phyloP scores from a whole-genome alignment of 2,329 filamentous ascomycete species.

The Colletotrichum cereale region DNA sequence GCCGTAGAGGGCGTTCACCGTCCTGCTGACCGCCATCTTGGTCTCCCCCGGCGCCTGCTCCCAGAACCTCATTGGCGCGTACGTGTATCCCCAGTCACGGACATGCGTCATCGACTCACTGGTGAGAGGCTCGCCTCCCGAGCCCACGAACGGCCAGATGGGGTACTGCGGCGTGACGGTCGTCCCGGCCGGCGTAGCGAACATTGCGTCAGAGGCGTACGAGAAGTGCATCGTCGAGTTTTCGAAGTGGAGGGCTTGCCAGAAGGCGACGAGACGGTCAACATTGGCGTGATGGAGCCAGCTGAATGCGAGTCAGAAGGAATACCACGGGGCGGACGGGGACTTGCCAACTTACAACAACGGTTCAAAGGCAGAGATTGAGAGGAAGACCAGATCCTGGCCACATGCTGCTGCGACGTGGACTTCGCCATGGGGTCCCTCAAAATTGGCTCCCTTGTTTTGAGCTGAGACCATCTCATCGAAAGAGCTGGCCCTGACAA shows the following conservation, averaged over 20 bases:
- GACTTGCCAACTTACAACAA: constrained; percentile 55
- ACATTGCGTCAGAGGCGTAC: constrained; percentile 54
- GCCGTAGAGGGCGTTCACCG: constrained; percentile 67
- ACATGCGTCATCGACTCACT: constrained; percentile 51
- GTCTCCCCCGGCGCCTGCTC: constrained; percentile 69
- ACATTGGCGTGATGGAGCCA: constrained; percentile 70
- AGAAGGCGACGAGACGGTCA: constrained; percentile 73
- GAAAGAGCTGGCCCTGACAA: constrained; percentile 53
- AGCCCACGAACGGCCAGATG: constrained; percentile 63
- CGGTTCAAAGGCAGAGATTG: constrained; percentile 60
- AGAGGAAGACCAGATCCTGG: constrained; percentile 52
- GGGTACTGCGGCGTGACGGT: constrained; percentile 58
- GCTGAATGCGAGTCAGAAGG: constrained; percentile 45
- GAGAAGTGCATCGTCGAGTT: constrained; percentile 51
- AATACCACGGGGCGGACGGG: neutral
- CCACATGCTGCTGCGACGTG: constrained; percentile 55
- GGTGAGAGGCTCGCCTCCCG: constrained; percentile 57
- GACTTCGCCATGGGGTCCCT: constrained; percentile 58
- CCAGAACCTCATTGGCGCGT: constrained; percentile 58
- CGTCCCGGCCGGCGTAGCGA: constrained; percentile 55
- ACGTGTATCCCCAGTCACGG: constrained; percentile 55
- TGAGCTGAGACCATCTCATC: constrained; percentile 56
- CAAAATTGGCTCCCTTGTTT: constrained; percentile 55
- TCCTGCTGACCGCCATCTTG: constrained; percentile 68
- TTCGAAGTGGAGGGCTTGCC: constrained; percentile 58